These are phyloP conservation scores for Kalanchoe fedtschenkoi DNA, from an alignment of 164 flowering plant species.

Conservation along the genomic window DNA sequence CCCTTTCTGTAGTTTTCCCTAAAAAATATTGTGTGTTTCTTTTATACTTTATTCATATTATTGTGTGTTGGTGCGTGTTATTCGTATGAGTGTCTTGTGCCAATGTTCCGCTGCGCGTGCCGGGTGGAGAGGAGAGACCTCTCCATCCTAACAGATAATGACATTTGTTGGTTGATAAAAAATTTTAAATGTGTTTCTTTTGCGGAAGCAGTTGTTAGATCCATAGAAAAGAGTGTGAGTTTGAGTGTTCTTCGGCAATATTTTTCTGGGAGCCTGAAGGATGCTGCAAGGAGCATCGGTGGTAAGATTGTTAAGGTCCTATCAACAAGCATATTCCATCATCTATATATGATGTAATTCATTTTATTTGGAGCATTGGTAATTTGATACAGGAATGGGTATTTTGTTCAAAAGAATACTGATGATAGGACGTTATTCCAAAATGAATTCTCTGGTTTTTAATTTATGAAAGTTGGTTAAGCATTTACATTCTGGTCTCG, in stretches of 20 bases:
- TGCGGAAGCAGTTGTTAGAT: too few species aligned
- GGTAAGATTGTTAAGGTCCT: constrained; percentile 66
- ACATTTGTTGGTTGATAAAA: too few species aligned
- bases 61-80: too few species aligned
- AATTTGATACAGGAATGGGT: neutral
- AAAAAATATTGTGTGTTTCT: too few species aligned
- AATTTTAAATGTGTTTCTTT: too few species aligned
- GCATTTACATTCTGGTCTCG: neutral
- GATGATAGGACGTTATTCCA: neutral
- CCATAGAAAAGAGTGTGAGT: constrained; percentile 80
- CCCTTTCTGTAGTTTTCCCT: too few species aligned
- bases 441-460: neutral
- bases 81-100: too few species aligned
- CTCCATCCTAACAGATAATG: too few species aligned
- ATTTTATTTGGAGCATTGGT: neutral
- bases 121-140: too few species aligned
- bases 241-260: constrained; percentile 80
- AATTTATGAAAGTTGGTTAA: neutral
- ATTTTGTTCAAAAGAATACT: neutral
- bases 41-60: too few species aligned
- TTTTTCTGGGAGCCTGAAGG: constrained; percentile 93
- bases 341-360: neutral
- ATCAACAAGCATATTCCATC: too few species aligned
- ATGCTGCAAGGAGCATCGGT: constrained; percentile 92
- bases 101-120: too few species aligned